Evolutionary conservation across 352 stramenopile genomes (phyloP), one percentile per base, ranked within the genome.

Genomic region (Pelagophyceae sp.): DNA sequence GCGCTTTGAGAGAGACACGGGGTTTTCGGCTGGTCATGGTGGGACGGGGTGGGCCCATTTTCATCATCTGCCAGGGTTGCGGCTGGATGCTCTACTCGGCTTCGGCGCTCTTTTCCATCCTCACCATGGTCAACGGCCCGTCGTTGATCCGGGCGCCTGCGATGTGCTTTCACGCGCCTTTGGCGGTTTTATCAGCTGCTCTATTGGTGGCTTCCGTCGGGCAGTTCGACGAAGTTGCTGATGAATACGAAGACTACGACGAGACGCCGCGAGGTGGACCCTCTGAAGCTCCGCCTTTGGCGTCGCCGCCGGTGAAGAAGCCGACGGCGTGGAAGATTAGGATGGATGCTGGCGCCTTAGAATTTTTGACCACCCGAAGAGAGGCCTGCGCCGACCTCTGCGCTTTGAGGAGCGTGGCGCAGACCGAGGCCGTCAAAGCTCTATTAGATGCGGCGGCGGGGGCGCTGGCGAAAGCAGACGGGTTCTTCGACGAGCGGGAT

Each of bases 21-120:
- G 35, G 27, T 37, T 74, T 38, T 37, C 1, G 15, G 35, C 33
- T 74, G 15, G 19, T 74, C 67, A 74, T 74, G 67, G 67, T 74
- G 35, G 67, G 67, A 11, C 15, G n/a, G 1, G 67, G 67, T 23
- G 67, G 67, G 20, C 38, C 67, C 38, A 74, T 11, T 2, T 74
- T 74, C 67, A 37, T 74, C 67, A 74, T 74, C 38, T 23, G 35
- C 17, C 67, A 74, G 38, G 67, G 33, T n/a, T 74, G 67, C 38
- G 67, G 67, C 35, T 74, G 67, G 67, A 74, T 74, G 67, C 33
- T 74, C 17, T 74, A 74, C 33, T 2, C 67, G 2, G 3, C 35
- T 6, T 74, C 67, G 1, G 11, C 35, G 15, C 67, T 74, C 35
- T 15, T 50, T 15, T 15, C 31, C 64, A 5, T 29, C 31, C 6